phyloP scores from a whole-genome alignment of 768 basidiomycete genomes.

The Xerocomellus chrysenteron region DNA sequence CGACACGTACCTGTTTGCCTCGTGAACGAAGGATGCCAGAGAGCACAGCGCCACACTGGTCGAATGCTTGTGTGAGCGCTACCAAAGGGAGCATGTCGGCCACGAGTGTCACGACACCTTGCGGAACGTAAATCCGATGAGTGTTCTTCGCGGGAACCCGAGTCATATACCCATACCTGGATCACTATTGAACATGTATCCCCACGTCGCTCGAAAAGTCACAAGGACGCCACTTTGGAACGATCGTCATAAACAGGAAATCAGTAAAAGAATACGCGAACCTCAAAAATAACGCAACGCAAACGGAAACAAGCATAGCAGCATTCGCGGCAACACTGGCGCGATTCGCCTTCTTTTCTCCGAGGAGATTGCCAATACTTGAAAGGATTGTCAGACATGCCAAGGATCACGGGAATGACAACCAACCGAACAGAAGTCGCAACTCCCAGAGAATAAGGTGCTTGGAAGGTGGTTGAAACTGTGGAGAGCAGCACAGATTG shows the following conservation, averaged over 20 bases:
- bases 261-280: conserved; percentile 22
- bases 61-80: conserved; percentile 79
- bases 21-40: conserved; percentile 79
- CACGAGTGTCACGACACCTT: conserved; percentile 36
- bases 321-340: conserved; percentile 70
- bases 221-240: conserved; percentile 49
- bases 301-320: conserved; percentile 62
- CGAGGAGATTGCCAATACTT: conserved; percentile 86
- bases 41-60: conserved; percentile 68
- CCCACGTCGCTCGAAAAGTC: conserved; percentile 65
- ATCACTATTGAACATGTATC: conserved; percentile 72
- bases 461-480: conserved; percentile 75
- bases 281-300: conserved; percentile 63
- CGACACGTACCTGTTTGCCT: conserved; percentile 62
- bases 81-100: conserved; percentile 74
- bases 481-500: conserved; percentile 84
- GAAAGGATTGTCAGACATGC: neutral
- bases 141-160: neutral
- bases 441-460: conserved; percentile 77
- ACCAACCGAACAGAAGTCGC: conserved; percentile 81
- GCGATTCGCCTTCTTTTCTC: conserved; percentile 70
- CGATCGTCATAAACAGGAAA: neutral
- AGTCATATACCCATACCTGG: conserved; percentile 37
- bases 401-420: neutral
- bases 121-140: neutral